phyloP scores from a whole-genome alignment of 2,329 filamentous ascomycete species.

The Dactylellina sp. region DNA sequence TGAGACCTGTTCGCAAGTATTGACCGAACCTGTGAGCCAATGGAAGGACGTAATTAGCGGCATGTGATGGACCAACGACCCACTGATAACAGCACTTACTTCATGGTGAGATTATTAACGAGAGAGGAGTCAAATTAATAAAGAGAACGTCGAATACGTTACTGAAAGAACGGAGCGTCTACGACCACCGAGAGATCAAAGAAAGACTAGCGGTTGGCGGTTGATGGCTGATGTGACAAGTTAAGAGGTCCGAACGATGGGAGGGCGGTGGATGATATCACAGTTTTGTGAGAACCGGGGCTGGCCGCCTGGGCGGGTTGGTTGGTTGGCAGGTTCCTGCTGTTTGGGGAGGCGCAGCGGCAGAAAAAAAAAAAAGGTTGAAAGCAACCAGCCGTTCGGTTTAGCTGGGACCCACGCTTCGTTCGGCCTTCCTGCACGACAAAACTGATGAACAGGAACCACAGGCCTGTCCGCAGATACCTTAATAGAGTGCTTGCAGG shows the following conservation, averaged over 20 bases:
- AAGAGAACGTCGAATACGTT: neutral
- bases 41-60: constrained; percentile 39
- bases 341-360: constrained; percentile 51
- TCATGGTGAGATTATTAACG: constrained; percentile 34
- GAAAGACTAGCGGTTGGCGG: neutral
- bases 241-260: constrained; percentile 13
- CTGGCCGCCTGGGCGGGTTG: constrained; percentile 21
- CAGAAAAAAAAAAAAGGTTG: constrained; percentile 30
- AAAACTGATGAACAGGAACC: constrained; percentile 12
- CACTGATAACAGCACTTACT: constrained; percentile 23
- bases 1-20: constrained; percentile 93
- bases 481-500: too few species aligned
- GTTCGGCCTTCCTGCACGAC: constrained; percentile 14
- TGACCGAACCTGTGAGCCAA: constrained; percentile 79
- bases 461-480: too few species aligned
- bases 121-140: neutral
- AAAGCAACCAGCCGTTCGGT: constrained; percentile 9
- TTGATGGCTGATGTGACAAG: constrained; percentile 6
- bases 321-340: too few species aligned
- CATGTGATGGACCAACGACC: constrained; percentile 1
- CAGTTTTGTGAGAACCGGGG: constrained; percentile 12
- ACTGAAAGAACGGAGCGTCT: constrained; percentile 6
- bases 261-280: constrained; percentile 26
- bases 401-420: constrained; percentile 9
- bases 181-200: constrained; percentile 3